A percentile compares a stretch with the other conserved stretches of the same genome.
Evolutionary conservation across 768 basidiomycete species (phyloP).

Genomic region (Naganishia vaughanmartiniae): DNA sequence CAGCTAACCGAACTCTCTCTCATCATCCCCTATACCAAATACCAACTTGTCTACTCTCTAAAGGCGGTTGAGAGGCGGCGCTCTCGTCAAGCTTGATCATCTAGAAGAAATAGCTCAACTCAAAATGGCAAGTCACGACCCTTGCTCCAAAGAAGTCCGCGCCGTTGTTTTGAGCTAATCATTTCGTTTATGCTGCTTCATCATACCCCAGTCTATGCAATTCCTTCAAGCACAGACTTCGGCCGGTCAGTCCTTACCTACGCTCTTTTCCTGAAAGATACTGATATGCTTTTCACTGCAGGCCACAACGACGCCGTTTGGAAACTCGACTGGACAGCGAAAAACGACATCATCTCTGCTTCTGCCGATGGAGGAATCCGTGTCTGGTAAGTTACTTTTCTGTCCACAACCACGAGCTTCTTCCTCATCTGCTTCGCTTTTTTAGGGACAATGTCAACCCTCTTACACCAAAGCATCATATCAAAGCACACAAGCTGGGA

Average conservation of each 20-base stretch:
- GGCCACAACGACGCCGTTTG: slow-evolving; percentile 50
- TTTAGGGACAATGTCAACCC: slow-evolving; percentile 56
- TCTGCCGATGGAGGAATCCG: slow-evolving; percentile 48
- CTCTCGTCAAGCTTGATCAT: too few relatives aligned
- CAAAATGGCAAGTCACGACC: background rate
- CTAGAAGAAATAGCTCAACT: too few relatives aligned
- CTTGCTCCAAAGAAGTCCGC: background rate
- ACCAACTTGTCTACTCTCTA: too few relatives aligned
- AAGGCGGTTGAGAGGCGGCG: too few relatives aligned
- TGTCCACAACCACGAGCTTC: background rate
- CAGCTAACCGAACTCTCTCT: too few relatives aligned
- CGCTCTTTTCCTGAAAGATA: background rate
- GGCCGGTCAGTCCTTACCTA: slow-evolving; percentile 6
- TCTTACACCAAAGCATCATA: slow-evolving; percentile 63
- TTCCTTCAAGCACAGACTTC: slow-evolving; percentile 32
- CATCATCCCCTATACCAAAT: too few relatives aligned
- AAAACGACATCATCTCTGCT: slow-evolving; percentile 45
- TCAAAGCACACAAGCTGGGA: slow-evolving; percentile 76
- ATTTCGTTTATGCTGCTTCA: background rate
- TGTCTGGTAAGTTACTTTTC: slow-evolving; percentile 33
- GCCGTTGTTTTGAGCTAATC: background rate
- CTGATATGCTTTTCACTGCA: slow-evolving; percentile 1
- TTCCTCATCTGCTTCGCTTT: slow-evolving; percentile 3
- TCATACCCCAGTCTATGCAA: slow-evolving; percentile 31
- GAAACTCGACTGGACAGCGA: slow-evolving; percentile 45